Evolutionary conservation across 139 green algal genomes (phyloP).

Genomic region (Choricystis sp.): DNA sequence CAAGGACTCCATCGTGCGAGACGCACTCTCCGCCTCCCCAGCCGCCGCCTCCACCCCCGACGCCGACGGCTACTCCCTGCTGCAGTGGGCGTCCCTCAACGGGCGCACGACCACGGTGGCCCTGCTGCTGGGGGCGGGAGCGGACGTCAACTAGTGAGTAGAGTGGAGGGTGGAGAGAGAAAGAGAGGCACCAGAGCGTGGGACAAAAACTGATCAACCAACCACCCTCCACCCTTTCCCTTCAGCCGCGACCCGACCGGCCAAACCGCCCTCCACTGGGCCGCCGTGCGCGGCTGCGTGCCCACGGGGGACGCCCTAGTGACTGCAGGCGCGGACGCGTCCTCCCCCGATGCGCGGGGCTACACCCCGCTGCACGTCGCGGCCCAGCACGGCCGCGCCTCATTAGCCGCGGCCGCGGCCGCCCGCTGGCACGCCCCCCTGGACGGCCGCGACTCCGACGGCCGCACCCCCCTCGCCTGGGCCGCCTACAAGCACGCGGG

Average conservation of each 20-base stretch:
- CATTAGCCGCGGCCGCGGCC: conserved; percentile 58
- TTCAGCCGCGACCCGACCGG: conserved; percentile 54
- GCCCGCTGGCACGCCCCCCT: neutral
- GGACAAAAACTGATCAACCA: too few relatives aligned
- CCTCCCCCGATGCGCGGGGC: conserved; percentile 19
- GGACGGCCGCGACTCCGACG: conserved; percentile 42
- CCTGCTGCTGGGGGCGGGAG: conserved; percentile 50
- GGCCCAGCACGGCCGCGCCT: conserved; percentile 90
- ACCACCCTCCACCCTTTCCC: too few relatives aligned
- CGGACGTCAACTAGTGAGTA: conserved; percentile 37
- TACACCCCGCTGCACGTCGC: conserved; percentile 76
- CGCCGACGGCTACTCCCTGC: conserved; percentile 38
- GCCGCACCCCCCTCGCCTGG: conserved; percentile 53
- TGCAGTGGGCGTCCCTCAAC: conserved; percentile 92
- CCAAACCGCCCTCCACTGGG: conserved; percentile 81
- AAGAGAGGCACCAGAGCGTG: too few relatives aligned
- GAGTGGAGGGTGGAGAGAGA: too few relatives aligned
- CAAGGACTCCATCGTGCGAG: neutral
- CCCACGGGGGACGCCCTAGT: conserved; percentile 59
- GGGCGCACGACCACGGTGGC: conserved; percentile 53
- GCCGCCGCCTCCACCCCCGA: conserved; percentile 17
- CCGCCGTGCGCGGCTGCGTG: conserved; percentile 55
- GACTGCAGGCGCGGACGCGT: conserved; percentile 27
- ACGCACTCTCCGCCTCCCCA: neutral
- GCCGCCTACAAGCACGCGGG: conserved; percentile 80